Base-by-base conservation (phyloP, 495 filamentous ascomycete species). In the Penicillium waksmanii region DNA sequence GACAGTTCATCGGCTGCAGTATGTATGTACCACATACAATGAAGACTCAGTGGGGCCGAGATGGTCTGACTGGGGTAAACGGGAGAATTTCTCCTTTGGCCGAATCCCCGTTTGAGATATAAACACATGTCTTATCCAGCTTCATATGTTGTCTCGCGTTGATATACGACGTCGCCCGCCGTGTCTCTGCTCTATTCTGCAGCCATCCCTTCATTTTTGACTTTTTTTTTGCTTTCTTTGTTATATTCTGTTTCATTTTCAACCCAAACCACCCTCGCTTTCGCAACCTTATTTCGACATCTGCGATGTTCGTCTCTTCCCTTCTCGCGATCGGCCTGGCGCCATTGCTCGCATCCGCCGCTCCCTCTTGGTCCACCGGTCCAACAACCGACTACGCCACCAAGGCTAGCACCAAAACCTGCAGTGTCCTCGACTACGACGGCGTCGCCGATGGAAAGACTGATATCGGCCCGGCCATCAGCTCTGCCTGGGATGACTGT, bases 381-480 rank as follows among this genome's bases (percentile, higher is more conserved):
- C 78, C 77, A 23, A 67, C 71, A 31, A 81, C 80, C 19, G 68
- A 70, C 31, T 65, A 59, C 50, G 56, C 65, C 4, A 57, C 62
- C 25, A 78, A 78, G 55, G 61, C 63, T 19, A 60, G 53, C 54
- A 62, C 61, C 23, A 78, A 77, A 38, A 69, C 71, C 23, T 83
- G 81, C 63, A 80, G 77, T 50, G 78, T 83, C 27, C 71, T 82
- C 40, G 65, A 84, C 55, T 83, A 84, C 57, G 82, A 80, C 13
- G 81, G 68, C 19, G 68, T 73, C 3, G 80, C 80, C 2, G 77
- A 79, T 44, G 74, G 76, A 43, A 66, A 71, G 5, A 80, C 80
- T 23, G 80, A 85, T 53, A 64, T 82, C 27, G 79, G 80, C 0
- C 64, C 75, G 2, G 71, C 80, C 0, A 71, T 85, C 38, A 65